These are phyloP conservation scores for Endotrypanum monterogeii DNA, from an alignment of 208 protist genomes.

Conservation along the genomic window DNA sequence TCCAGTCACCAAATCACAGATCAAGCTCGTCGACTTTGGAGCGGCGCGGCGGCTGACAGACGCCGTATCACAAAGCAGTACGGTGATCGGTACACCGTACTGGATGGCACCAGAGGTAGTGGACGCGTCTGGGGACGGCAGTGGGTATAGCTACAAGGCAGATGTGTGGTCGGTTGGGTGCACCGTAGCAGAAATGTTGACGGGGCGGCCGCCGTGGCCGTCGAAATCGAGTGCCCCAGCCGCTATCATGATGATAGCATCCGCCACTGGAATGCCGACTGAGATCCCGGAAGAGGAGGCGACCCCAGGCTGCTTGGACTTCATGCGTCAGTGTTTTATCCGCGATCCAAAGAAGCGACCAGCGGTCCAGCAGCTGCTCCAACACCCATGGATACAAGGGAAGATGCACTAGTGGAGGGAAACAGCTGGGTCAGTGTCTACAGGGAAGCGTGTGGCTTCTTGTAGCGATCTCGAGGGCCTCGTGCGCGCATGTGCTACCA, in stretches of 20 bases:
- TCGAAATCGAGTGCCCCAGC: slow-evolving; percentile 74
- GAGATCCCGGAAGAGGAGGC: slow-evolving; percentile 83
- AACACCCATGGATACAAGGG: slow-evolving; percentile 84
- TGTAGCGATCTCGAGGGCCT: not conserved
- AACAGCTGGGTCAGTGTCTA: not conserved
- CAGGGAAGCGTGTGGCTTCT: not conserved
- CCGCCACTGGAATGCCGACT: slow-evolving; percentile 66
- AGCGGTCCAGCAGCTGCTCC: slow-evolving; percentile 84
- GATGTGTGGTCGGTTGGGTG: slow-evolving; percentile 95
- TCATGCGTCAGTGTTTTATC: slow-evolving; percentile 86
- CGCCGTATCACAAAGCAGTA: slow-evolving; percentile 83
- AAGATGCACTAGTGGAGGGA: slow-evolving; percentile 47
- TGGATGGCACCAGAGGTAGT: slow-evolving; percentile 95
- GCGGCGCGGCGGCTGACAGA: slow-evolving; percentile 82
- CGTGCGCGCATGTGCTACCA: not conserved
- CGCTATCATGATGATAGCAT: slow-evolving; percentile 92
- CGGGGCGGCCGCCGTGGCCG: slow-evolving; percentile 91
- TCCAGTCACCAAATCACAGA: slow-evolving; percentile 59
- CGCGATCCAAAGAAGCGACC: slow-evolving; percentile 76
- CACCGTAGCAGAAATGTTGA: slow-evolving; percentile 93
- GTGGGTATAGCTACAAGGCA: slow-evolving; percentile 90
- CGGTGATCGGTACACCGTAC: slow-evolving; percentile 93
- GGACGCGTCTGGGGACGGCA: slow-evolving; percentile 41
- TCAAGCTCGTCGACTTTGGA: slow-evolving; percentile 94
- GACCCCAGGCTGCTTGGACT: slow-evolving; percentile 76